Evolutionary conservation across 441 rosid genomes (phyloP), one percentile per base, ranked within the genome.

Genomic region (Daphne laureola): DNA sequence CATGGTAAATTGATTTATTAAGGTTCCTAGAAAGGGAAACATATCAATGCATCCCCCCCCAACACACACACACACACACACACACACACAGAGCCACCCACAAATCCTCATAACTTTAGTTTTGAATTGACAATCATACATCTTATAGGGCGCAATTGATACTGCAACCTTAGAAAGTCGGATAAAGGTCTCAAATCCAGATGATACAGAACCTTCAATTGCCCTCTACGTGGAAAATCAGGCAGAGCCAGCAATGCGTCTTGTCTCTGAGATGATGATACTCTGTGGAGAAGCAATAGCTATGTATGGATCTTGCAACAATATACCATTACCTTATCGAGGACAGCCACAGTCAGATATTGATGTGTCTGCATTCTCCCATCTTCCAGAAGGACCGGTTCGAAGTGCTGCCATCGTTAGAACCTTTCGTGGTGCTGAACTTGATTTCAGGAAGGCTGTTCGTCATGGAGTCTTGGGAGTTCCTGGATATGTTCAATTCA

Each of bases 401-500:
- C 78, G 97, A 58, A 84, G 86, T 36, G 56, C 84, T 40, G 81
- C 97, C 47, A 61, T 92, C 57, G 82, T 91, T 58, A 87, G 56
- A 64, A 67, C 75, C 70, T 77, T 91, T 88, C 96, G 95, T 43
- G 95, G 88, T 62, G 96, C 97, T 65, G 94, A 86, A 73, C 62
- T 83, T 67, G 87, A 92, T 77, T 86, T 84, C 61, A 72, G 91
- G 70, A 81, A 83, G 64, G 97, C 98, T 53, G 56, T 75, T 54
- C 88, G 94, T 51, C 98, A 92, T 73, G 98, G 98, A 18, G 54
- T 81, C 65, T 77, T 92, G 18, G 98, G 97, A 46, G 55, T 92
- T 69, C 97, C 96, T 67, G 97, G 98, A 67, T 87, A 92, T 59
- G 98, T 92, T 64, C 98, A 89, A 70, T 92, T 92, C 73, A 89